Evolutionary conservation across 78 protist species (phyloP).

Genomic region (Dictyostelium brefeldianum): DNA sequence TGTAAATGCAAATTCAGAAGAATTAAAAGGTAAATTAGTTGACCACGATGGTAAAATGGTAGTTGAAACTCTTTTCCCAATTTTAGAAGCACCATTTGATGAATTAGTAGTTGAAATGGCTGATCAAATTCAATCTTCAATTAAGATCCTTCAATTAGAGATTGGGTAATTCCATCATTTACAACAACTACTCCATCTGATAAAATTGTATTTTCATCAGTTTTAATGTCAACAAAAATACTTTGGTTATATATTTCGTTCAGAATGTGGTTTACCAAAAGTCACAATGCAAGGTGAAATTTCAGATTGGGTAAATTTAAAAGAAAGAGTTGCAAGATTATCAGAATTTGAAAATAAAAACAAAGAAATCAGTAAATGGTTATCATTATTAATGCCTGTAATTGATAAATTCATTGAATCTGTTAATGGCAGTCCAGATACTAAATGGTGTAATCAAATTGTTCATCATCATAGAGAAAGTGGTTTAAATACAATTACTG

Average conservation of each 20-base stretch:
- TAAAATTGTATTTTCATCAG: constrained; percentile 26
- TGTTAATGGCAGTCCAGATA: neutral
- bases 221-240: constrained; percentile 46
- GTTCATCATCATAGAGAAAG: neutral
- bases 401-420: constrained; percentile 31
- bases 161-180: constrained; percentile 33
- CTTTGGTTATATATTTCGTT: neutral
- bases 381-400: constrained; percentile 12
- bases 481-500: constrained; percentile 22
- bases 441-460: neutral
- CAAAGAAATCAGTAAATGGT: constrained; percentile 37
- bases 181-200: constrained; percentile 34
- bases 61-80: neutral
- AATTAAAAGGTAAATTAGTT: constrained; percentile 42
- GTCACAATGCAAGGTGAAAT: constrained; percentile 55
- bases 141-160: constrained; percentile 17
- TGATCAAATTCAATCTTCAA: neutral
- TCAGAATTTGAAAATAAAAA: constrained; percentile 9
- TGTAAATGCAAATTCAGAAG: constrained; percentile 46
- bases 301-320: constrained; percentile 27
- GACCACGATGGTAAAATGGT: constrained; percentile 42
- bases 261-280: constrained; percentile 44
- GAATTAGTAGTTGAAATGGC: constrained; percentile 4
- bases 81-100: constrained; percentile 25
- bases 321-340: neutral